Evolutionary conservation across 495 filamentous ascomycete genomes (phyloP), one percentile per base, ranked within the genome.

Genomic region (Xeromyces bisporus): DNA sequence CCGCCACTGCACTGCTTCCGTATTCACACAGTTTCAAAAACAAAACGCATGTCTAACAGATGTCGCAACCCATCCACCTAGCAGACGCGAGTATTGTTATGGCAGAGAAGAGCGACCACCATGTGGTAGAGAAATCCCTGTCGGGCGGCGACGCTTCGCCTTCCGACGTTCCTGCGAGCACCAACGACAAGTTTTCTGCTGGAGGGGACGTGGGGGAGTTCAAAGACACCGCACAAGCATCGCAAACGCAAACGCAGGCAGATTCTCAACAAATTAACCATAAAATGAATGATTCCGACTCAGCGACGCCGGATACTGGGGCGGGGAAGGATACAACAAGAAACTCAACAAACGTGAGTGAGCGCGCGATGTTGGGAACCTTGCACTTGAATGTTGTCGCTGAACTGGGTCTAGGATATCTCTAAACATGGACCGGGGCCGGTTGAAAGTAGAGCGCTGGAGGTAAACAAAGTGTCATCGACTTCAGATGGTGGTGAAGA

Each of bases 121-220:
- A 80, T 80, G 75, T 79, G 75, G 74, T 78, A 77, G 68, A 75
- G 64, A 60, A 74, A 70, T 66, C 66, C 62, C 62, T 61, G 75
- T 78, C 73, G 75, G 69, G 72, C 66, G 70, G 74, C 71, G 71
- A 70, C 50, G 47, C 54, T 56, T 73, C 71, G 71, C 67, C 67
- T 61, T 71, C 72, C 70, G 75, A 72, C 69, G 73, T 66, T 67
- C 58, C 67, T 75, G 73, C 66, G 69, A 72, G 62, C 62, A 63
- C 57, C 49, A 65, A 56, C 53, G 64, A 59, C 56, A 61, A 55
- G 36, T 36, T 33, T 49, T 37, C 61, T 69, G 64, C 69, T 60
- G 60, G 53, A 59, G 55, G 60, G 61, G 68, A 69, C 63, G 58
- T 52, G 50, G 63, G 55, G 57, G 53, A 55, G 46, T 58, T 46